phyloP scores from a whole-genome alignment of 1,139 yeast genomes.

The Taphrina flavorubra region DNA sequence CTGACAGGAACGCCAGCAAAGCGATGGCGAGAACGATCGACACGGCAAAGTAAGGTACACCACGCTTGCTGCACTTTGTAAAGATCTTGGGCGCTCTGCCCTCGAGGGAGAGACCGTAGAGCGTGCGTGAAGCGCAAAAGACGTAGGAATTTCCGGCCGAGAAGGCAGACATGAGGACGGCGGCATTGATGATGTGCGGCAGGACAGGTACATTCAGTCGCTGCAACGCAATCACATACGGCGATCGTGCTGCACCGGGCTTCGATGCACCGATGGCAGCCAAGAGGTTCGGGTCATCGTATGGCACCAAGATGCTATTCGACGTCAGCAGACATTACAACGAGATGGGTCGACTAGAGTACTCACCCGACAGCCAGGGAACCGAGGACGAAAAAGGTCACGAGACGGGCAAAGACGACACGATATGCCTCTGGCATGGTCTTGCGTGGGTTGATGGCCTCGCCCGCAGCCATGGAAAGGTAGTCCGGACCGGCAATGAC shows the following conservation, averaged over 20 bases:
- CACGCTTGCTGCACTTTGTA: conserved; percentile 62
- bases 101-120: conserved; percentile 64
- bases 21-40: conserved; percentile 56
- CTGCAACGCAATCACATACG: conserved; percentile 75
- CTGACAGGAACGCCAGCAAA: conserved; percentile 67
- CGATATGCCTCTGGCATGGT: conserved; percentile 85
- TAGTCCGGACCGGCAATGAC: conserved; percentile 80
- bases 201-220: conserved; percentile 71
- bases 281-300: conserved; percentile 61
- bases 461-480: conserved; percentile 89
- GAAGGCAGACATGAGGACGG: conserved; percentile 69
- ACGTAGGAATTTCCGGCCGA: conserved; percentile 79
- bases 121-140: conserved; percentile 65
- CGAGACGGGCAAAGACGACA: conserved; percentile 79
- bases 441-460: conserved; percentile 77
- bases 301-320: conserved; percentile 69
- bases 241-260: conserved; percentile 61
- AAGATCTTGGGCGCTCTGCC: conserved; percentile 68
- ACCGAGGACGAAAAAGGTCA: conserved; percentile 68
- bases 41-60: conserved; percentile 62
- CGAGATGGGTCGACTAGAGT: no score
- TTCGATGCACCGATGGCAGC: conserved; percentile 51
- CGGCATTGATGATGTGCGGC: conserved; percentile 76
- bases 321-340: no score
- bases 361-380: conserved; percentile 36